Evolutionary conservation across 2,329 filamentous ascomycete species (phyloP).

Genomic region (Fusarium chlamydosporum): DNA sequence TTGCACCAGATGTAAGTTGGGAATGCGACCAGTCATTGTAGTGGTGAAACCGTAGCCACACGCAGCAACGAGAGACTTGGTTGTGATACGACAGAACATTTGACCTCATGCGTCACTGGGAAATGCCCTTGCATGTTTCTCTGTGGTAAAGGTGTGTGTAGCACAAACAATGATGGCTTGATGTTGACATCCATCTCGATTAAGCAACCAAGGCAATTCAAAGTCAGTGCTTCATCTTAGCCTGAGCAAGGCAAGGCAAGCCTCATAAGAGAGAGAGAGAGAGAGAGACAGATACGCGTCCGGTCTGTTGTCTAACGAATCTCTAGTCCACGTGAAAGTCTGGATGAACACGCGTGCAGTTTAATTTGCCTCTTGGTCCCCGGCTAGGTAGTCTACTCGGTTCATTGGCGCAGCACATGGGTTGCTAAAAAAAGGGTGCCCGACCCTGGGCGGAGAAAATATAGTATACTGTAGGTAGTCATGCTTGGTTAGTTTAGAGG

Average conservation of each 20-base stretch:
- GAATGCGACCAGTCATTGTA: constrained; percentile 26
- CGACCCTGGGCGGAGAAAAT: constrained; percentile 24
- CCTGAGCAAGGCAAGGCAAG: not conserved
- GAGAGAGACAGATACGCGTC: constrained; percentile 21
- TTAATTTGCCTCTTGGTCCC: constrained; percentile 35
- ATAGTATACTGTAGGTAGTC: no score
- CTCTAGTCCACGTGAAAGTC: constrained; percentile 16
- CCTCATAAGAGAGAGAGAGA: not conserved
- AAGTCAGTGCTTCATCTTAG: not conserved
- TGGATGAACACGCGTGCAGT: constrained; percentile 33
- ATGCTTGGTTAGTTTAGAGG: constrained; percentile 3
- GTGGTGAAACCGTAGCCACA: constrained; percentile 38
- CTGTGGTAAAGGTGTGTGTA: constrained; percentile 17
- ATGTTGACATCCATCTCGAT: constrained; percentile 34
- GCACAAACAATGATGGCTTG: constrained; percentile 13
- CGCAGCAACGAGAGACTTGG: constrained; percentile 20
- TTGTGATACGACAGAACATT: constrained; percentile 14
- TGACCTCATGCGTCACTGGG: constrained; percentile 26
- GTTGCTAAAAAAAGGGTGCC: constrained; percentile 46
- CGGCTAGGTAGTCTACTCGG: not conserved
- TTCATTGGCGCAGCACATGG: constrained; percentile 27
- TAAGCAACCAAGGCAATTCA: constrained; percentile 5
- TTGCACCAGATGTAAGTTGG: constrained; percentile 3
- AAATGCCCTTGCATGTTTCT: constrained; percentile 27
- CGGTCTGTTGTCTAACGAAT: not conserved